phyloP scores from a whole-genome alignment of 2,329 filamentous ascomycete species.

The Westerdykella ornata region DNA sequence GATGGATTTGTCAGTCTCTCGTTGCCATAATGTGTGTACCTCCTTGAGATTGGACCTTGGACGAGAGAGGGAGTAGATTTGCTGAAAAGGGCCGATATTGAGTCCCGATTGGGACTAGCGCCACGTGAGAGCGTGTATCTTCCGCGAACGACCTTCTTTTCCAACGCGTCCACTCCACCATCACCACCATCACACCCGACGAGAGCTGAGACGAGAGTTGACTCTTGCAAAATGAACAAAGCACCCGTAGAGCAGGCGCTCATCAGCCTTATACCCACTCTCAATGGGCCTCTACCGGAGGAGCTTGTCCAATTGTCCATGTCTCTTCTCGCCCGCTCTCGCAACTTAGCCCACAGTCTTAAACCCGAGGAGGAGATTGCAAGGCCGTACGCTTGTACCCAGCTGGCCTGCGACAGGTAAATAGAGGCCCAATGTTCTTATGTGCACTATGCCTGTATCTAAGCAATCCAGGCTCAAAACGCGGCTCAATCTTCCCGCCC shows the following conservation, averaged over 20 bases:
- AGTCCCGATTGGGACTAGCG: no score
- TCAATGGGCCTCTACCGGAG: constrained; percentile 28
- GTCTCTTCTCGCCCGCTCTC: constrained; percentile 32
- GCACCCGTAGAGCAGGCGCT: constrained; percentile 28
- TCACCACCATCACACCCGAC: no score
- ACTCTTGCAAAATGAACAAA: constrained; percentile 21
- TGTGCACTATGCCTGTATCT: constrained; percentile 19
- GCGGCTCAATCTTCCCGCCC: constrained; percentile 30
- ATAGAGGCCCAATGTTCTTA: not conserved
- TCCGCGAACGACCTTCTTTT: no score
- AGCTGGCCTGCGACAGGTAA: constrained; percentile 75
- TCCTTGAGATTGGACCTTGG: no score
- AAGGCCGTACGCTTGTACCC: constrained; percentile 34
- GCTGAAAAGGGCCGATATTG: no score
- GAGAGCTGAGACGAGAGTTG: no score
- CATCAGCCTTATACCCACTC: constrained; percentile 40
- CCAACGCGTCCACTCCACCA: no score
- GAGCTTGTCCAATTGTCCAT: constrained; percentile 30
- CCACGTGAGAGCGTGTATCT: no score
- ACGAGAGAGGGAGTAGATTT: no score
- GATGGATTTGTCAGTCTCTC: no score
- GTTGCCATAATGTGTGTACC: no score
- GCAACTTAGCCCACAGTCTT: constrained; percentile 44
- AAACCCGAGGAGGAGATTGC: constrained; percentile 35
- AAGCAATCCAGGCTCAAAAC: constrained; percentile 56